Percentiles rank a stretch among this genome's conserved stretches.
phyloP scores from a whole-genome alignment of 768 basidiomycete genomes.

The Gymnopilus junonius region DNA sequence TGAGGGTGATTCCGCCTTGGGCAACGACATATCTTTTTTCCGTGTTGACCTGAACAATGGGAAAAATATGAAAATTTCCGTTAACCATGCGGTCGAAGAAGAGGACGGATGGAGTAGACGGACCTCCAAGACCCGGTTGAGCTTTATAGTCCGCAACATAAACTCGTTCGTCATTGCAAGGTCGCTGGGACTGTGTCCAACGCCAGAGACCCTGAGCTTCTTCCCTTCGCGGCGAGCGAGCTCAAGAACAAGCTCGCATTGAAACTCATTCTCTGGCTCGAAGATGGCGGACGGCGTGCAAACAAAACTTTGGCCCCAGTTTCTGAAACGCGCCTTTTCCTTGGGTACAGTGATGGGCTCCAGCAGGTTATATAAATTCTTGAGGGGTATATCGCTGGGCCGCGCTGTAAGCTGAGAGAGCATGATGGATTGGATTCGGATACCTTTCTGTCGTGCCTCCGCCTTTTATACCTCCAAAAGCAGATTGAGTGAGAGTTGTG shows the following conservation, averaged over 20 bases:
- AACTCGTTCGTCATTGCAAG: slow-evolving; percentile 88
- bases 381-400: slow-evolving; percentile 44
- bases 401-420: slow-evolving; percentile 36
- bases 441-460: slow-evolving; percentile 32
- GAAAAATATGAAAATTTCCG: slow-evolving; percentile 2
- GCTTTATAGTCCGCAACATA: slow-evolving; percentile 79
- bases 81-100: neutral
- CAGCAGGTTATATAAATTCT: slow-evolving; percentile 56
- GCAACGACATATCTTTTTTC: slow-evolving; percentile 70
- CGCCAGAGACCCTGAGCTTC: slow-evolving; percentile 80
- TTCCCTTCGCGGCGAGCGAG: slow-evolving; percentile 76
- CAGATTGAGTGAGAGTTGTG: slow-evolving; percentile 19
- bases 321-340: slow-evolving; percentile 58
- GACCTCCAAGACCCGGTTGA: slow-evolving; percentile 81
- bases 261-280: slow-evolving; percentile 67
- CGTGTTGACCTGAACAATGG: slow-evolving; percentile 59
- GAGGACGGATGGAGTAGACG: slow-evolving; percentile 17
- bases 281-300: slow-evolving; percentile 76
- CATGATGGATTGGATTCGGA: slow-evolving; percentile 30
- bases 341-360: slow-evolving; percentile 56
- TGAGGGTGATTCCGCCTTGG: slow-evolving; percentile 80
- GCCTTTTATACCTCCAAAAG: slow-evolving; percentile 39
- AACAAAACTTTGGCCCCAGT: slow-evolving; percentile 84
- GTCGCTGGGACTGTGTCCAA: slow-evolving; percentile 94
- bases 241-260: slow-evolving; percentile 79